phyloP scores from a whole-genome alignment of 176 grass and related monocot genomes.

The Cocos nucifera region DNA sequence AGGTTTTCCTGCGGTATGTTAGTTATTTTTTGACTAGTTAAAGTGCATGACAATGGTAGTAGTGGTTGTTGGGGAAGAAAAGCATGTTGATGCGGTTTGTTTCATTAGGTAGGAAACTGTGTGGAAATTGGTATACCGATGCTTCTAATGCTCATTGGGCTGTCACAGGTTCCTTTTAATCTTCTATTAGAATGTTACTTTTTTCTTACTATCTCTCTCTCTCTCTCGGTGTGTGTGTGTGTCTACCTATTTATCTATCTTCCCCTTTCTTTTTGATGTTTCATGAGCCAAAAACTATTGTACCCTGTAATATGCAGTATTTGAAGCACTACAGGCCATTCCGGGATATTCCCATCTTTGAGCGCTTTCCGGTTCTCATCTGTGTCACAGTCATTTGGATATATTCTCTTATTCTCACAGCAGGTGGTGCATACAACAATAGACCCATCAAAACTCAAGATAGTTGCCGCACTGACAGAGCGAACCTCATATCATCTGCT shows the following conservation, averaged over 20 bases:
- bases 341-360: slow-evolving; percentile 38
- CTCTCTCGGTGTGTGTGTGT: no score
- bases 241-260: no score
- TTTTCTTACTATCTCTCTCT: slow-evolving; percentile 13
- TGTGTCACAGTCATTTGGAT: slow-evolving; percentile 40
- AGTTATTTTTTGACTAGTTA: neutral
- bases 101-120: slow-evolving; percentile 39
- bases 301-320: slow-evolving; percentile 32
- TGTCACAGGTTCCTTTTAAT: slow-evolving; percentile 32
- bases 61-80: neutral
- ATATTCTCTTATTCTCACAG: slow-evolving; percentile 42
- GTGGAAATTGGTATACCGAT: slow-evolving; percentile 51
- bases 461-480: slow-evolving; percentile 38
- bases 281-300: neutral
- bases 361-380: slow-evolving; percentile 41
- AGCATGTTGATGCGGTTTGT: neutral
- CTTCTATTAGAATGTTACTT: slow-evolving; percentile 2
- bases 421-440: slow-evolving; percentile 41
- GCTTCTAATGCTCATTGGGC: slow-evolving; percentile 39
- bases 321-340: slow-evolving; percentile 47
- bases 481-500: slow-evolving; percentile 51
- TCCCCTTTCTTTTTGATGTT: no score
- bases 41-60: neutral
- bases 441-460: slow-evolving; percentile 29
- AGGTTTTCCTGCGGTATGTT: slow-evolving; percentile 42